These are phyloP conservation scores for Penicillium sp. DNA, from an alignment of 2,329 filamentous ascomycete genomes.

Conservation along the genomic window DNA sequence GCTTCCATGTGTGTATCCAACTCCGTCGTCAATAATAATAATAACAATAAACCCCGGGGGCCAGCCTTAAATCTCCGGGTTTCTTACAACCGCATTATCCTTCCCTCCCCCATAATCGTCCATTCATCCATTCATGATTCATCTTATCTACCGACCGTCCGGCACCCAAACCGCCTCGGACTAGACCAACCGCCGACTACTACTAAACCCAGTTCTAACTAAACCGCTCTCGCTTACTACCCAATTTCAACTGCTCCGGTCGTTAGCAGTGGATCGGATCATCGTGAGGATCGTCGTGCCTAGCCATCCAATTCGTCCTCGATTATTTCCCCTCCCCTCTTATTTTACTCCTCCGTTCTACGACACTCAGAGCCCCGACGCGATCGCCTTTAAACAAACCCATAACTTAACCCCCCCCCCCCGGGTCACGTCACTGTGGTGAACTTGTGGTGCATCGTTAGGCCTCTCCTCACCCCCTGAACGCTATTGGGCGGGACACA, in stretches of 20 bases:
- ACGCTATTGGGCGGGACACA: conserved; percentile 24
- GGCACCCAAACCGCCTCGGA: conserved; percentile 1
- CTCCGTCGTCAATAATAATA: conserved; percentile 5
- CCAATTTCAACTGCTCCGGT: conserved; percentile 11
- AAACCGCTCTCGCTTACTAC: conserved; percentile 16
- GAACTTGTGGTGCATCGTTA: conserved; percentile 27
- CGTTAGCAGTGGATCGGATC: conserved; percentile 15
- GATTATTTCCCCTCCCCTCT: not conserved
- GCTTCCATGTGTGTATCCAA: conserved; percentile 18
- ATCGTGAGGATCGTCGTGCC: conserved; percentile 18
- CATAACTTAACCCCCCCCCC: conserved; percentile 3
- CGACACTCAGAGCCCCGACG: conserved; percentile 35
- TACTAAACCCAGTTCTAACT: not conserved
- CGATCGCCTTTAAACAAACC: conserved; percentile 36
- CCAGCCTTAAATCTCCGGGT: conserved; percentile 31
- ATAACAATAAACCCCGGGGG: conserved; percentile 6
- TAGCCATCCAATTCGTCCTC: conserved; percentile 7
- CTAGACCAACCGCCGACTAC: not conserved
- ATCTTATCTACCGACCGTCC: conserved; percentile 14
- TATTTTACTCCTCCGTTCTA: not conserved
- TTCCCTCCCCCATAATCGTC: conserved; percentile 9
- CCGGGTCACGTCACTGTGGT: conserved; percentile 31
- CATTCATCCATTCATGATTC: conserved; percentile 19
- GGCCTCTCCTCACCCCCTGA: conserved; percentile 23
- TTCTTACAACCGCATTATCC: conserved; percentile 24